Conservation (phyloP, 2,329 filamentous ascomycete species). For the Fusarium torreyae region DNA sequence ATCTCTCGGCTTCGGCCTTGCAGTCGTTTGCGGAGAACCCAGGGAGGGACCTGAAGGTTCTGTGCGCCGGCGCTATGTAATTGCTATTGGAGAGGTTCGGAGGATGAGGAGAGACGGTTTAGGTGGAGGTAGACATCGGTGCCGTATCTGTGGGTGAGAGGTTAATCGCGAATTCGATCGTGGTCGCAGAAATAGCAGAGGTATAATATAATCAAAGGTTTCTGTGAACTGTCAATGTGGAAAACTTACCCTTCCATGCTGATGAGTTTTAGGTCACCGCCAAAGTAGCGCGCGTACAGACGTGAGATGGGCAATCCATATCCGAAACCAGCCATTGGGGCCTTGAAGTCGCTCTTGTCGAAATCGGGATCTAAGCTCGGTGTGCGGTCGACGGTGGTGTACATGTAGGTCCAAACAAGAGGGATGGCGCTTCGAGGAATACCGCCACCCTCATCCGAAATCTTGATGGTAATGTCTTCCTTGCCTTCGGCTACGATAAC, state of each 20-base stretch:
- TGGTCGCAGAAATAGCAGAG: neutral
- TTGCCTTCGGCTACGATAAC: conserved; percentile 98
- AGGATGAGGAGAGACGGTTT: conserved; percentile 94
- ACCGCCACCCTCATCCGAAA: conserved; percentile 95
- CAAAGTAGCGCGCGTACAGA: conserved; percentile 96
- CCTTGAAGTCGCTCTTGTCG: conserved; percentile 99
- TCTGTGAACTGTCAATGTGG: conserved; percentile 14
- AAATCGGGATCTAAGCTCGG: conserved; percentile 97
- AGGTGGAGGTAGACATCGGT: conserved; percentile 99
- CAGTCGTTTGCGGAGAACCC: conserved; percentile 74
- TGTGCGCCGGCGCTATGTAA: conserved; percentile 67
- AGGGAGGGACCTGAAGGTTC: conserved; percentile 50
- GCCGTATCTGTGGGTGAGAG: conserved; percentile 77
- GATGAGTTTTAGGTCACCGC: conserved; percentile 95
- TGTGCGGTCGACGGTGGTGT: conserved; percentile 97
- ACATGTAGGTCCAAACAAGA: conserved; percentile 99
- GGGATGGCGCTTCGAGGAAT: conserved; percentile 95
- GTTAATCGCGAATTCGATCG: conserved; percentile 32
- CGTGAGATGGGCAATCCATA: conserved; percentile 96
- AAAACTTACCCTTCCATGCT: conserved; percentile 95
- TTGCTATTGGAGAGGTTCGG: conserved; percentile 96
- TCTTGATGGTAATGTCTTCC: conserved; percentile 99
- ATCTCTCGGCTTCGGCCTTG: conserved; percentile 76
- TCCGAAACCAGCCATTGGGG: conserved; percentile 99
- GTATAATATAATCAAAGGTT: neutral